These are phyloP conservation scores for Bjerkandera adusta DNA, from an alignment of 1,284 basidiomycete genomes.

Conservation along the genomic window DNA sequence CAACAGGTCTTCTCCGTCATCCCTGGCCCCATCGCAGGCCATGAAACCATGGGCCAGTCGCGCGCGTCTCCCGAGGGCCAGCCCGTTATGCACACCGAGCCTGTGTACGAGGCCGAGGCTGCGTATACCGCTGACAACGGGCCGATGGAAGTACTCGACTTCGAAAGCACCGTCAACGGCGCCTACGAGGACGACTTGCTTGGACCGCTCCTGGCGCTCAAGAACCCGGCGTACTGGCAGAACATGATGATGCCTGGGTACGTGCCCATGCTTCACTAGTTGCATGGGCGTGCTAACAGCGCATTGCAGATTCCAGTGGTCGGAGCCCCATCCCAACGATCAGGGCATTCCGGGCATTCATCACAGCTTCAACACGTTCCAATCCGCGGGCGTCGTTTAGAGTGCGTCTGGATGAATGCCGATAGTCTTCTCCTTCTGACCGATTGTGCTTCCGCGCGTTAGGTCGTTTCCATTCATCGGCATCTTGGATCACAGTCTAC, in stretches of 20 bases:
- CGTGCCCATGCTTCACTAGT: slow-evolving; percentile 6
- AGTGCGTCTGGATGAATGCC: no score
- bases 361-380: slow-evolving; percentile 2
- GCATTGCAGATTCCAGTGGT: slow-evolving; percentile 1
- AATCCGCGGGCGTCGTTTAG: slow-evolving; percentile 5
- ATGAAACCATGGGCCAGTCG: slow-evolving; percentile 18
- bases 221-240: slow-evolving; percentile 69
- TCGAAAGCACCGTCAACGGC: slow-evolving; percentile 12
- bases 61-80: slow-evolving; percentile 17
- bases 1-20: slow-evolving; percentile 12
- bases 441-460: no score
- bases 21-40: slow-evolving; percentile 6
- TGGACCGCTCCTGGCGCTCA: slow-evolving; percentile 69
- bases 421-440: no score
- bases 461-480: no score
- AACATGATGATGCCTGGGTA: slow-evolving; percentile 84
- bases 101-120: slow-evolving; percentile 23
- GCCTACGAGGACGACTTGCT: slow-evolving; percentile 45
- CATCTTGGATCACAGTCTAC: no score
- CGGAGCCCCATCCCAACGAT: neutral
- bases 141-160: slow-evolving; percentile 22
- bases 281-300: neutral
- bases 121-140: slow-evolving; percentile 22
- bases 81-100: slow-evolving; percentile 19
- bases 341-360: slow-evolving; percentile 7